Evolutionary conservation across 495 filamentous ascomycete species (phyloP).

Genomic region (Sphaerosporella brunnea): DNA sequence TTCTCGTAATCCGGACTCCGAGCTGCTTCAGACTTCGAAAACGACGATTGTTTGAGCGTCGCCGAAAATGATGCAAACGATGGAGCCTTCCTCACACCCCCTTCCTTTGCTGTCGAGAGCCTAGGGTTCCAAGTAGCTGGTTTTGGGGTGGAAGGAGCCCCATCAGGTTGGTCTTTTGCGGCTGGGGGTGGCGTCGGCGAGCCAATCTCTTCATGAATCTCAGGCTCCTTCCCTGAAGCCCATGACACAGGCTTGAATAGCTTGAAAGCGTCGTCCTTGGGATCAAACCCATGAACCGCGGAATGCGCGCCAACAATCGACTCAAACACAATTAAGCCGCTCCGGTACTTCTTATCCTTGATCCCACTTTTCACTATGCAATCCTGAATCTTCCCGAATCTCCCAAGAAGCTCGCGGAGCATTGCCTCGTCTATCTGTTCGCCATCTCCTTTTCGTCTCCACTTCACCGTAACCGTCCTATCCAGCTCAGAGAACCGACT

Average conservation of each 20-base stretch:
- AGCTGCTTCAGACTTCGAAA: slow-evolving; percentile 1
- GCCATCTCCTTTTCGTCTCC: slow-evolving; percentile 10
- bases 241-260: slow-evolving; percentile 17
- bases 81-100: slow-evolving; percentile 1
- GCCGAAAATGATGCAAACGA: slow-evolving; percentile 12
- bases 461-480: slow-evolving; percentile 16
- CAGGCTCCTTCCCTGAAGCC: slow-evolving; percentile 21
- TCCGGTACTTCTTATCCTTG: slow-evolving; percentile 19
- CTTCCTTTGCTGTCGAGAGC: neutral
- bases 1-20: slow-evolving; percentile 20
- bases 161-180: neutral
- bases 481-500: slow-evolving; percentile 22
- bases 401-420: neutral
- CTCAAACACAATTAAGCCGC: slow-evolving; percentile 21
- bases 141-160: neutral
- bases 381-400: slow-evolving; percentile 19
- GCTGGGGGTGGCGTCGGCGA: neutral
- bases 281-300: slow-evolving; percentile 13
- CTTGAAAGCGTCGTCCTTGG: slow-evolving; percentile 4
- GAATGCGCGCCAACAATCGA: slow-evolving; percentile 21
- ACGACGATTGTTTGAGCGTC: slow-evolving; percentile 3
- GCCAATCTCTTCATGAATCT: neutral
- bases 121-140: neutral
- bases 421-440: neutral
- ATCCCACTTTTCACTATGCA: slow-evolving; percentile 5